Evolutionary conservation across 2,329 filamentous ascomycete genomes (phyloP).

Genomic region (Alternaria novae-zelandiae): DNA sequence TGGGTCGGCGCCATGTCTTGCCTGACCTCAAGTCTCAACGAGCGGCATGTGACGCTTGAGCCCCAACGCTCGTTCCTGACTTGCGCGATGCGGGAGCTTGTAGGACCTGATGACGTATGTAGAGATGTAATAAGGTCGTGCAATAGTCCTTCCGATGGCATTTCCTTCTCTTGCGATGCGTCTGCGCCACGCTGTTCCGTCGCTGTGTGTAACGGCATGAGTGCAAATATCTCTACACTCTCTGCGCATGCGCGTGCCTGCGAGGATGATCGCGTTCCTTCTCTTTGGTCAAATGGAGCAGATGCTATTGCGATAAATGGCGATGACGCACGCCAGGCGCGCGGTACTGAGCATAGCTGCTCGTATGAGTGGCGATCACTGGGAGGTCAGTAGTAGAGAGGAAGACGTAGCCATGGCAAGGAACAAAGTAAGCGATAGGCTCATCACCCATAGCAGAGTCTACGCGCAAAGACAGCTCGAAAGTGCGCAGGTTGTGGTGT

Average conservation of each 20-base stretch:
- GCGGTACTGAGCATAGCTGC: neutral
- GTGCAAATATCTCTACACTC: neutral
- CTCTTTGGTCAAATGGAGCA: neutral
- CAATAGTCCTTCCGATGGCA: neutral
- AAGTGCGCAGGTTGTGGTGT: neutral
- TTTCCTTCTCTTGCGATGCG: neutral
- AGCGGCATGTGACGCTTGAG: constrained; percentile 30
- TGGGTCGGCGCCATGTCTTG: constrained; percentile 40
- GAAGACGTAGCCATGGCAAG: neutral
- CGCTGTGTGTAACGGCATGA: neutral
- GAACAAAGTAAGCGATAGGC: neutral
- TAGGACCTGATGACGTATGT: constrained; percentile 4
- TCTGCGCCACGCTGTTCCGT: neutral
- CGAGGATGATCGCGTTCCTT: neutral
- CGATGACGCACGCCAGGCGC: neutral
- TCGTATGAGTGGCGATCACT: neutral
- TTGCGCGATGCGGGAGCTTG: neutral
- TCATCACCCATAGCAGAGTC: too few species aligned
- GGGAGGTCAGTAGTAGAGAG: neutral
- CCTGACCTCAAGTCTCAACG: constrained; percentile 34
- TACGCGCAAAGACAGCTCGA: neutral
- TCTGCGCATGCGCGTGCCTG: neutral
- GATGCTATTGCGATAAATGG: neutral
- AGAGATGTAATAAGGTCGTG: neutral
- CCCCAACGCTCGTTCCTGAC: constrained; percentile 1